Base-by-base conservation (phyloP, 805 yeast species). In the Nakazawaea ishiwadae region DNA sequence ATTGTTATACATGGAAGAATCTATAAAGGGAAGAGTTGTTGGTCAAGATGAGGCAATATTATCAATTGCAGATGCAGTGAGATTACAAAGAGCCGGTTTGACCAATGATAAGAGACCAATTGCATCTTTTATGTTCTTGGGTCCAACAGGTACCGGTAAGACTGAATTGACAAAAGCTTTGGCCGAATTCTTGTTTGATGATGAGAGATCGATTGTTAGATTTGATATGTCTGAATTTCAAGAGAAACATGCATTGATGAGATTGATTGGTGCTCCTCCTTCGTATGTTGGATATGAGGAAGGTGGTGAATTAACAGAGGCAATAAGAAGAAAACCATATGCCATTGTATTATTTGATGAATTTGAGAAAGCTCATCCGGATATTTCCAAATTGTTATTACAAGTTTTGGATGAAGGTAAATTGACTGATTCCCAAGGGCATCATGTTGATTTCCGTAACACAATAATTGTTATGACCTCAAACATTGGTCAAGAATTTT, bases 201-300 rank as follows among this genome's bases (percentile, higher is more conserved):
- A 91, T 59, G 88, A 86, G 54, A 72, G 79, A 33, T 78, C 96
- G 8, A 89, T 91, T 27, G 79, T 90, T 18, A 72, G 99, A 52
- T 91, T 91, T 59, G 99, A 91, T 62, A 93, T 93, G 99, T 86
- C 96, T 16, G 99, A 91, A 60, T 91, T 93, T 62, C 98, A 91
- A 65, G 99, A 91, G 58, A 84, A 85, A 58, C 96, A 89, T 62
- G 74, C 96, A 0, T 81, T 93, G 5, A 83, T 96, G 34, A 77
- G 97, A 48, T 73, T 91, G 48, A 89, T 91, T 52, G 99, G 99
- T 39, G 93, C 98, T 1, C 99, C 99, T 4, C 99, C 99, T 23
- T 97, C 98, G 6, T 91, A 91, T 59, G 96, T 91, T 17, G 93
- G 96, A 40, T 90, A 89, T 64, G 99, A 91, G 56, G 93, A 85